Conservation (phyloP, 2,329 filamentous ascomycete genomes). For the Ophiosphaerella herpotricha region DNA sequence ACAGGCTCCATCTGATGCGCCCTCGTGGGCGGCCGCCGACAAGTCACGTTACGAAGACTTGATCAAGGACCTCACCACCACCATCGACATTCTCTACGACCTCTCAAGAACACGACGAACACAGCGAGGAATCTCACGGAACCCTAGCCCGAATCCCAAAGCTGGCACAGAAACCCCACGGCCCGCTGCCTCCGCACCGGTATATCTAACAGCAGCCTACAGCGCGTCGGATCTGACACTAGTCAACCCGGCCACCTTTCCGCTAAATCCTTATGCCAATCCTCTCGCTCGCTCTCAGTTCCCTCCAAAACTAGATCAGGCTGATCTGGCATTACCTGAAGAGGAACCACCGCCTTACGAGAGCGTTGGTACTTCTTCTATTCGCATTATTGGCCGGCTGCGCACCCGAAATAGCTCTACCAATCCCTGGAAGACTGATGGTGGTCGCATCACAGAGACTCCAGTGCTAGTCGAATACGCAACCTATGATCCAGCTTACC, state of each 20-base stretch:
- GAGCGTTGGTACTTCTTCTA: constrained; percentile 51
- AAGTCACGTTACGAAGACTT: constrained; percentile 78
- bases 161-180: constrained; percentile 19
- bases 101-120: constrained; percentile 68
- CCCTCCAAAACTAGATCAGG: constrained; percentile 50
- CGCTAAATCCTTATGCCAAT: constrained; percentile 23
- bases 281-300: constrained; percentile 31
- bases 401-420: constrained; percentile 39
- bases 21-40: constrained; percentile 60
- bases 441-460: constrained; percentile 46
- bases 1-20: constrained; percentile 34
- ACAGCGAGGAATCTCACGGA: constrained; percentile 22
- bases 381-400: constrained; percentile 53
- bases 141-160: constrained; percentile 24
- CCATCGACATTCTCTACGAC: constrained; percentile 80
- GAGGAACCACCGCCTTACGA: constrained; percentile 57
- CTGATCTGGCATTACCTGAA: constrained; percentile 50
- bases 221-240: constrained; percentile 51
- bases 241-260: constrained; percentile 47
- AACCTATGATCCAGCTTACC: constrained; percentile 54
- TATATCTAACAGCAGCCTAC: constrained; percentile 42
- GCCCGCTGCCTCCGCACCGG: constrained; percentile 19
- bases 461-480: constrained; percentile 74
- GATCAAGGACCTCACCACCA: constrained; percentile 73
- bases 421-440: constrained; percentile 47